Evolutionary conservation across 805 yeast species (phyloP).

Genomic region (Kluyveromyces dobzhanskii): DNA sequence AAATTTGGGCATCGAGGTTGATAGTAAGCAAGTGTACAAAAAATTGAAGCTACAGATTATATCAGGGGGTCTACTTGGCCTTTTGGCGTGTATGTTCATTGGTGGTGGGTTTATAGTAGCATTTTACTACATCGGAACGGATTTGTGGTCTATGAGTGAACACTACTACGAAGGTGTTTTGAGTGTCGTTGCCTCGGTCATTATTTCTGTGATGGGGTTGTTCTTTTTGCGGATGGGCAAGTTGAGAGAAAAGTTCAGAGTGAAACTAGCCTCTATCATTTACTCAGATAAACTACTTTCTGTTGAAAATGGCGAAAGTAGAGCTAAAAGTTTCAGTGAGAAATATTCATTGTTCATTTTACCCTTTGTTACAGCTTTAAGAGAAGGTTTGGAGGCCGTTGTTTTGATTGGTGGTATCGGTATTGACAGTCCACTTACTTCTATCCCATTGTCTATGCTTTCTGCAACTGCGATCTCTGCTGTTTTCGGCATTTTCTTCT

Average conservation of each 20-base stretch:
- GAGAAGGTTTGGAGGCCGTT: constrained; percentile 90
- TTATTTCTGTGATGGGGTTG: constrained; percentile 82
- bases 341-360: constrained; percentile 65
- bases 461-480: constrained; percentile 53
- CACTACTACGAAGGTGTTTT: constrained; percentile 84
- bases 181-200: constrained; percentile 65
- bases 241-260: constrained; percentile 74
- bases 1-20: constrained; percentile 13
- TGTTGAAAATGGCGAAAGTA: constrained; percentile 14
- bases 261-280: constrained; percentile 42
- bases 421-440: constrained; percentile 55
- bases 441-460: constrained; percentile 57
- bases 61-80: constrained; percentile 71
- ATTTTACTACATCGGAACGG: constrained; percentile 72
- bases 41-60: constrained; percentile 63
- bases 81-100: constrained; percentile 57
- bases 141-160: constrained; percentile 82
- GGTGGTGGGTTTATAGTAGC: constrained; percentile 64
- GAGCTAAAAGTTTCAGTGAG: constrained; percentile 35
- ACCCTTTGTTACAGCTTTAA: constrained; percentile 77
- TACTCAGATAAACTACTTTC: constrained; percentile 24
- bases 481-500: constrained; percentile 56
- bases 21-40: constrained; percentile 31
- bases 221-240: constrained; percentile 74
- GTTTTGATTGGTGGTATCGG: constrained; percentile 88